Base-by-base conservation (phyloP, 768 basidiomycete species). In the Chlorophyllum brunneum region DNA sequence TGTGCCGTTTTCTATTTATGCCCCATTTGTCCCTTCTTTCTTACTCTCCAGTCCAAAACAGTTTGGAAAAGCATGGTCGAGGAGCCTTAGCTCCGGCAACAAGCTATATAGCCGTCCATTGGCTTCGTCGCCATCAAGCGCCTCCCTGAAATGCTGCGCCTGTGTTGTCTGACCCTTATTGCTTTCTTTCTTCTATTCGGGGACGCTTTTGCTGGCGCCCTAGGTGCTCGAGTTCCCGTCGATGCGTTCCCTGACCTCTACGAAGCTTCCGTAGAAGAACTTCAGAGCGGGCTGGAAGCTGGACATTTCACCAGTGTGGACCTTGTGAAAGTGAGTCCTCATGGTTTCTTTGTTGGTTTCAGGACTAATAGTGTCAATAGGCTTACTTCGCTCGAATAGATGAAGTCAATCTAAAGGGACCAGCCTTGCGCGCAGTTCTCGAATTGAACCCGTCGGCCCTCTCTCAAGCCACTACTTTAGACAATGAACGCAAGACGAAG, bases 361-460 rank as follows among this genome's bases (percentile, higher is more conserved):
- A 15, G 13, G 16, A 20, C 16, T 15, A 44, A 20, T 11, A 7
- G 24, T 8, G 48, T n/a, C 8, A n/a, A 16, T 16, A 86, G 84
- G 81, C 82, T 2, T 86, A 86, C 61, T 70, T 86, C 56, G 77
- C 78, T 9, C 74, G 85, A 2, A 85, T 86, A 22, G 79, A 84
- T 3, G 79, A 86, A 59, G 85, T 87, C n/a, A 86, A 86, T 58
- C 58, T 77, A 15, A 68, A 79, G 51, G 83, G 83, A 1, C 78
- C 82, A 9, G 65, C 65, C 38, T 65, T 87, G 7, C 78, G 74
- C 8, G 83, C 83, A 0, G 73, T 86, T 4, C 65, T 84, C 11
- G 85, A 86, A 51, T 66, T 68, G 1, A 87, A 81, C 41, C 72
- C 78, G 0, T 72, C 70, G 5, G 82, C 83, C 2, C 66, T 85